These are phyloP conservation scores for Chloris gayana DNA, from an alignment of 176 grass and related monocot genomes.

Conservation along the genomic window DNA sequence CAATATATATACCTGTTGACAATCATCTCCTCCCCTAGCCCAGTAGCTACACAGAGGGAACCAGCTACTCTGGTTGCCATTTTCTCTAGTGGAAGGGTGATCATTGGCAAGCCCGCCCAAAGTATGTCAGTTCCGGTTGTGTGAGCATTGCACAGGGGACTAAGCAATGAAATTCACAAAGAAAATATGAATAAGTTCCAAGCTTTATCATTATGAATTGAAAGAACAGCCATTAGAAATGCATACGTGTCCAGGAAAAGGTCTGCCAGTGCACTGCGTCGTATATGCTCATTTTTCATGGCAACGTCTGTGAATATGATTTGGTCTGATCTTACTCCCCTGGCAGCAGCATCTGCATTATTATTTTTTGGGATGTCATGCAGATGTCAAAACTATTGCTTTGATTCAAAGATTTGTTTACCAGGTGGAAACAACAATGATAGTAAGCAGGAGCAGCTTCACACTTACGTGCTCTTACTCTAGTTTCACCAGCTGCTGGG, in stretches of 20 bases:
- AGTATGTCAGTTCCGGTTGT: slow-evolving; percentile 88
- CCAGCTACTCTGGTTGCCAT: slow-evolving; percentile 96
- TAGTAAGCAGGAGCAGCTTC: neutral
- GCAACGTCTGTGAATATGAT: slow-evolving; percentile 97
- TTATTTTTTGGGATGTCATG: neutral
- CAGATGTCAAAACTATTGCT: neutral
- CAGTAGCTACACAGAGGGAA: slow-evolving; percentile 74
- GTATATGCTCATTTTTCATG: slow-evolving; percentile 88
- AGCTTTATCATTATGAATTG: neutral
- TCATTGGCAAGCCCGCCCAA: slow-evolving; percentile 89
- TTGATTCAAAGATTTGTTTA: neutral
- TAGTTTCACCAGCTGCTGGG: slow-evolving; percentile 76
- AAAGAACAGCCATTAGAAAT: slow-evolving; percentile 1
- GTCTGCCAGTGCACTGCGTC: slow-evolving; percentile 79
- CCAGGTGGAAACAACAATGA: neutral
- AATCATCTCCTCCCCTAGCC: slow-evolving; percentile 86
- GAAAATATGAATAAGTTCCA: slow-evolving; percentile 14
- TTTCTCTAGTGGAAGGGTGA: slow-evolving; percentile 88
- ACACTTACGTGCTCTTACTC: slow-evolving; percentile 82
- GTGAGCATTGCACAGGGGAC: slow-evolving; percentile 89
- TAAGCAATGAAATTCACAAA: slow-evolving; percentile 35
- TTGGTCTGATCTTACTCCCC: slow-evolving; percentile 73
- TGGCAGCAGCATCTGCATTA: slow-evolving; percentile 71
- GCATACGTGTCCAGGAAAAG: slow-evolving; percentile 91
- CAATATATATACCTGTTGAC: slow-evolving; percentile 57